Evolutionary conservation across 139 green algal genomes (phyloP), one percentile per base, ranked within the genome.

Genomic region (Trebouxia sp.): DNA sequence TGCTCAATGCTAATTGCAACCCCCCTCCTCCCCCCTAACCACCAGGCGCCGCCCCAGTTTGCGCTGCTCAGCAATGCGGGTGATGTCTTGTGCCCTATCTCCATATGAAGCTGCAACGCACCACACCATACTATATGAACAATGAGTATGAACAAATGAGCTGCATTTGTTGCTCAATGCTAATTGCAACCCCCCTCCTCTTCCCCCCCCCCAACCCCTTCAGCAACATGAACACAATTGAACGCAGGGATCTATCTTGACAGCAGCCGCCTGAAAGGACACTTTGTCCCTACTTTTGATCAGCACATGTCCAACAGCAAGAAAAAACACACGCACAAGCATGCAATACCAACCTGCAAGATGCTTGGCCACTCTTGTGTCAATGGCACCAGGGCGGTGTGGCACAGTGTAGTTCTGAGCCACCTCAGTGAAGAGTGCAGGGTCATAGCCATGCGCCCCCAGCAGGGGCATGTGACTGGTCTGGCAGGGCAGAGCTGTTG

Each of bases 401-500:
- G 91, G 92, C 81, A 96, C 91, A 17, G 75, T 86, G 76, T 96
- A 94, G 80, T 94, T 90, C 88, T 97, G 94, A 6, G 94, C 90
- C 7, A 97, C 79, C 50, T 91, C 87, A 11, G 91, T 94, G 85
- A 92, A 92, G 20, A 97, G 86, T 5, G 84, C 90, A 2, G 86
- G 85, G 51, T 81, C 85, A 82, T 92, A 98, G 45, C 86, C 84
- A 32, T 81, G 45, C 0, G 91, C 89, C 32, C 96, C 96, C 48
- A 97, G 51, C 47, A 98, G 85, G 45, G 53, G 81, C 51, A 98
- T 79, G 17, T 87, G 35, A 4, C 65, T 66, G 14, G 94, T 97
- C 55, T 76, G 56, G 86, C 94, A 98, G 43, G 72, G 75, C 6
- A 67, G 76, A 1, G 77, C 84, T 14, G 55, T 0, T 0, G 78